Evolutionary conservation across 1,284 basidiomycete genomes (phyloP).

Genomic region (Heliocybe sulcata): DNA sequence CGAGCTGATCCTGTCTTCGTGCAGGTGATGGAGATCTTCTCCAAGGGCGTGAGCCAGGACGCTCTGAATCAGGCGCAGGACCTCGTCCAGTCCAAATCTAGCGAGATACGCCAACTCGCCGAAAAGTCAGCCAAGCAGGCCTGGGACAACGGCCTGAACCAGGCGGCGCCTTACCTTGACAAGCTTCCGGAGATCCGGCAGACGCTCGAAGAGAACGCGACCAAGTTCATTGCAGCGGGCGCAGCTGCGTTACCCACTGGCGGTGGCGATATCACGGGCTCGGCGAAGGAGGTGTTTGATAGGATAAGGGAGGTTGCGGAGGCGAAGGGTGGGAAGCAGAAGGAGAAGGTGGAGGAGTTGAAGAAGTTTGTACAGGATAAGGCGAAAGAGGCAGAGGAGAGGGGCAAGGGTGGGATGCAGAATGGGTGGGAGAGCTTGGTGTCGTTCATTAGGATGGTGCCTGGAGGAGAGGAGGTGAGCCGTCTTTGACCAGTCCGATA

Average conservation of each 20-base stretch:
- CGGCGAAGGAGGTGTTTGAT: conserved; percentile 20
- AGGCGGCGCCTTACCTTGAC: conserved; percentile 21
- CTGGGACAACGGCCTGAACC: conserved; percentile 22
- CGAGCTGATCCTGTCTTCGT: not conserved
- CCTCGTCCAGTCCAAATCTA: conserved; percentile 20
- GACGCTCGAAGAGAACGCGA: conserved; percentile 16
- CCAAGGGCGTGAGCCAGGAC: conserved; percentile 20
- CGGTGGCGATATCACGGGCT: conserved; percentile 11
- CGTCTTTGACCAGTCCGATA: not conserved
- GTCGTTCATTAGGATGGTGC: conserved; percentile 19
- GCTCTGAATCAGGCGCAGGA: conserved; percentile 17
- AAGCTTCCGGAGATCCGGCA: conserved; percentile 23
- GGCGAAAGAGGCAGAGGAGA: conserved; percentile 18
- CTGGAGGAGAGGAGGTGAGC: conserved; percentile 22
- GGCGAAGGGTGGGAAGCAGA: conserved; percentile 16
- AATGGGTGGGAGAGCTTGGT: conserved; percentile 15
- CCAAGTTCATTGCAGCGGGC: conserved; percentile 16
- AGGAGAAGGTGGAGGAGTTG: conserved; percentile 24
- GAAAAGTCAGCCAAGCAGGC: conserved; percentile 18
- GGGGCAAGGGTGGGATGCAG: conserved; percentile 3
- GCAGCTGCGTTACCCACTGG: conserved; percentile 6
- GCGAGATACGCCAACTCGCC: conserved; percentile 19
- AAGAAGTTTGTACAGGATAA: conserved; percentile 20
- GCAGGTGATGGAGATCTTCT: conserved; percentile 20
- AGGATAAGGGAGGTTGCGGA: conserved; percentile 19